A percentile compares a stretch with the other conserved stretches of the same genome.
These are phyloP conservation scores for Curvularia spicifera DNA, from an alignment of 2,329 filamentous ascomycete species.

Conservation along the genomic window DNA sequence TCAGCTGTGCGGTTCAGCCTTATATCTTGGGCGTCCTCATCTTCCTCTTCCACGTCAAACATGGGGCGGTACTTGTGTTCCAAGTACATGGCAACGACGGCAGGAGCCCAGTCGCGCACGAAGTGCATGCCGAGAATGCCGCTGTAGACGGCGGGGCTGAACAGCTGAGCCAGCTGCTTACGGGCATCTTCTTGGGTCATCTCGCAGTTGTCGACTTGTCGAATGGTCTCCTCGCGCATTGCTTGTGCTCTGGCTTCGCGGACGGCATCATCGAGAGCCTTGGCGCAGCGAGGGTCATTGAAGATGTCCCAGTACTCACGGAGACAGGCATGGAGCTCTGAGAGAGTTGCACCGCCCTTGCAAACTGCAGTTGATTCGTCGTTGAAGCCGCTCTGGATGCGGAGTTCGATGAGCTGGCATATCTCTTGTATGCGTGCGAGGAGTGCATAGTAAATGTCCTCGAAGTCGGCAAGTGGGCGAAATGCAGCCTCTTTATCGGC, in stretches of 20 bases:
- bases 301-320: slow-evolving; percentile 32
- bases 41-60: slow-evolving; percentile 31
- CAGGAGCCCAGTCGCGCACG: slow-evolving; percentile 30
- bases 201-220: slow-evolving; percentile 15
- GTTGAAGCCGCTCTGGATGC: slow-evolving; percentile 38
- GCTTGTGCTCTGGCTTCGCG: slow-evolving; percentile 25
- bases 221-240: slow-evolving; percentile 27
- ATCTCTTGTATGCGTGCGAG: slow-evolving; percentile 37
- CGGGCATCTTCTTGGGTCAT: slow-evolving; percentile 23
- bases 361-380: slow-evolving; percentile 16
- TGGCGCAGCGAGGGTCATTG: slow-evolving; percentile 33
- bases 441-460: slow-evolving; percentile 44
- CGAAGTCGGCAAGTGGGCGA: slow-evolving; percentile 41
- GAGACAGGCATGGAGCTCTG: slow-evolving; percentile 24
- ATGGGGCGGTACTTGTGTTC: slow-evolving; percentile 37
- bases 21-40: slow-evolving; percentile 11
- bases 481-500: slow-evolving; percentile 53
- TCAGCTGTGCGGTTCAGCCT: slow-evolving; percentile 13
- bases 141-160: slow-evolving; percentile 18
- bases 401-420: slow-evolving; percentile 30
- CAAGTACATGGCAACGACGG: slow-evolving; percentile 36
- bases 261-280: slow-evolving; percentile 36
- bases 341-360: slow-evolving; percentile 21
- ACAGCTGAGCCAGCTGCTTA: slow-evolving; percentile 26
- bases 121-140: slow-evolving; percentile 30